Conservation (phyloP, 176 grass and related monocot genomes). For the Cenchrus purpureus region DNA sequence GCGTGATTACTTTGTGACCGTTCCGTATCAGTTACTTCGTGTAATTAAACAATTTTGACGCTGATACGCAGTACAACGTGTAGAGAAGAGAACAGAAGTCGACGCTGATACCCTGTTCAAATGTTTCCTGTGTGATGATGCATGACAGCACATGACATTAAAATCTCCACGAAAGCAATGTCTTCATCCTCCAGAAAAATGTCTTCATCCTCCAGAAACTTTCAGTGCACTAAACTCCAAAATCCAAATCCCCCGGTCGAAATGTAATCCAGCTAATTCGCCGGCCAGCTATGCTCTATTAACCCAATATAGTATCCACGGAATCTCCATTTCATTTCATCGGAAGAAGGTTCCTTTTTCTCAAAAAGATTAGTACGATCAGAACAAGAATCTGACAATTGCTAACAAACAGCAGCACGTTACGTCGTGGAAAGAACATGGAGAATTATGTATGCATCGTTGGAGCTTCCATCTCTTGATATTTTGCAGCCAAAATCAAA, state of each 20-base stretch:
- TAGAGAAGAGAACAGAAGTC: not conserved
- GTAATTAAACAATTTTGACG: not conserved
- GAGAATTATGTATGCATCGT: not conserved
- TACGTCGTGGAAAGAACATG: not conserved
- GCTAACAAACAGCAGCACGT: not conserved
- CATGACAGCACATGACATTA: slow-evolving; percentile 4
- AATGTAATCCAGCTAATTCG: not conserved
- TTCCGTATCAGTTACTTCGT: not conserved
- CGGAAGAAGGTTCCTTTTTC: not conserved
- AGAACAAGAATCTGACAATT: not conserved
- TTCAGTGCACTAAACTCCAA: not conserved
- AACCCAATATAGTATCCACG: not conserved
- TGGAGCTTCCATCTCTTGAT: slow-evolving; percentile 1
- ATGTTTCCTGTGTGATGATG: not conserved
- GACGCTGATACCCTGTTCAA: not conserved
- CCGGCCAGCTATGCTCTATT: not conserved
- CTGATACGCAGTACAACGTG: not conserved
- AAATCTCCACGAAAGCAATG: not conserved
- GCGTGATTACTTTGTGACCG: not conserved
- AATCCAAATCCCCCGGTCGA: not conserved
- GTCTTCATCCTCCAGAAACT: not conserved
- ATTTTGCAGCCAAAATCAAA: not conserved
- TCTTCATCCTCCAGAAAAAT: not conserved
- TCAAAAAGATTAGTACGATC: not conserved
- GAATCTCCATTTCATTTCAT: not conserved